Evolutionary conservation across 2,329 filamentous ascomycete genomes (phyloP).

Genomic region (Acrodontium crateriforme): DNA sequence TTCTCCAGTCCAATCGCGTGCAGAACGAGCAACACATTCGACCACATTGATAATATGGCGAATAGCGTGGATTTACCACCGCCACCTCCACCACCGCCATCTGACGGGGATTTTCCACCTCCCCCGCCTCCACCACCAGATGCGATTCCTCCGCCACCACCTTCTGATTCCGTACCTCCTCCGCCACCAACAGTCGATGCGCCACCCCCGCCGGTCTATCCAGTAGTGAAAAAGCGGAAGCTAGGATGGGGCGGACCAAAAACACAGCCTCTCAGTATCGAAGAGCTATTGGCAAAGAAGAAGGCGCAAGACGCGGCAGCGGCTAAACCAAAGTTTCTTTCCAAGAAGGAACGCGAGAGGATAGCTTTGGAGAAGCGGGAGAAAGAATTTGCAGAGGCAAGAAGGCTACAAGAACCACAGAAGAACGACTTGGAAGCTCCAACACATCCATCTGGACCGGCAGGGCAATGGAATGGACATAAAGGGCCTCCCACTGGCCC

Average conservation of each 20-base stretch:
- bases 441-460: no score
- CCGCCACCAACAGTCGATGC: slow-evolving; percentile 10
- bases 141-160: slow-evolving; percentile 9
- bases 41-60: no score
- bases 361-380: slow-evolving; percentile 64
- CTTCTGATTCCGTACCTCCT: slow-evolving; percentile 6
- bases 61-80: no score
- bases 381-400: slow-evolving; percentile 55
- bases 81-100: slow-evolving; percentile 4
- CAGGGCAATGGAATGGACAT: slow-evolving; percentile 6
- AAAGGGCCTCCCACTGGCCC: slow-evolving; percentile 50
- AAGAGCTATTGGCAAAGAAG: slow-evolving; percentile 74
- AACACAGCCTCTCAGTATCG: slow-evolving; percentile 58
- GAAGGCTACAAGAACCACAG: no score
- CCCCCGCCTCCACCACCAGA: slow-evolving; percentile 11
- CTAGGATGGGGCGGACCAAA: slow-evolving; percentile 38
- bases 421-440: slow-evolving; percentile 26
- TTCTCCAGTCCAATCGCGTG: no score
- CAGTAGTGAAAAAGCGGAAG: slow-evolving; percentile 31
- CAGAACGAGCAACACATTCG: no score
- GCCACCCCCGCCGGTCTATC: neutral
- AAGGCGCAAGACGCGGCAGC: slow-evolving; percentile 72
- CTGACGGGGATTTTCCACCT: slow-evolving; percentile 7
- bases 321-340: slow-evolving; percentile 76
- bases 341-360: slow-evolving; percentile 68